Evolutionary conservation across 305 asterid species (phyloP), one percentile per base, ranked within the genome.

Genomic region (Fraxinus sp.): DNA sequence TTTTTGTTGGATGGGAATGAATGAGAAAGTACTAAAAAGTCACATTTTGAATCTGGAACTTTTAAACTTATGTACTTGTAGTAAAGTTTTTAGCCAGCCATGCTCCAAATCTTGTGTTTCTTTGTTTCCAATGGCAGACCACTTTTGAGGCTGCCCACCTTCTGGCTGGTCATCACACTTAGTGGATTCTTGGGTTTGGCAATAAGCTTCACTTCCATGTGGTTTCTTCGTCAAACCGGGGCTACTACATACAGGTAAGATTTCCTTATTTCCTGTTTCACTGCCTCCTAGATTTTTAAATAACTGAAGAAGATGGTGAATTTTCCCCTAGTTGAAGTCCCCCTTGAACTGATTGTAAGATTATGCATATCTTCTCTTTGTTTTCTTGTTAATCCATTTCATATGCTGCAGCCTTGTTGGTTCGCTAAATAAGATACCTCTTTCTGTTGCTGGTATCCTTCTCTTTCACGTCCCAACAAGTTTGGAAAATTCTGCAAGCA

Each of bases 191-290:
- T 92, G 94, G 98, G 98, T 33, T 88, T 93, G 78, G 98, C 95
- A 3, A 94, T 95, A 86, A 95, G 98, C 91, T 93, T 93, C 87
- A 92, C 98, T 44, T 93, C 98, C 76, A 92, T 95, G 97, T 95
- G 98, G 98, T 95, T 95, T 90, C 98, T 95, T 78, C 98, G 92
- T 91, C 98, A 95, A 89, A 95, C 98, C 3, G 94, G 97, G 81
- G 97, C 97, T 80, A 95, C 98, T 70, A 93, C 98, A 5, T 95
- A 95, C 88, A 91, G 98, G 98, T 95, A 28, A 74, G 44, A 5
- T 41, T 41, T 79, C 78, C 71, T n/a, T 35, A 37, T 57, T 85
- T 72, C 32, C 24, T 62, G 66, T 79, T 74, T 35, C 52, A 80
- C 59, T 46, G 81, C 79, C 18, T 76, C 49, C 46, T 76, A 20